These are phyloP conservation scores for Fomes fomentarius DNA, from an alignment of 1,284 basidiomycete species.

Conservation along the genomic window DNA sequence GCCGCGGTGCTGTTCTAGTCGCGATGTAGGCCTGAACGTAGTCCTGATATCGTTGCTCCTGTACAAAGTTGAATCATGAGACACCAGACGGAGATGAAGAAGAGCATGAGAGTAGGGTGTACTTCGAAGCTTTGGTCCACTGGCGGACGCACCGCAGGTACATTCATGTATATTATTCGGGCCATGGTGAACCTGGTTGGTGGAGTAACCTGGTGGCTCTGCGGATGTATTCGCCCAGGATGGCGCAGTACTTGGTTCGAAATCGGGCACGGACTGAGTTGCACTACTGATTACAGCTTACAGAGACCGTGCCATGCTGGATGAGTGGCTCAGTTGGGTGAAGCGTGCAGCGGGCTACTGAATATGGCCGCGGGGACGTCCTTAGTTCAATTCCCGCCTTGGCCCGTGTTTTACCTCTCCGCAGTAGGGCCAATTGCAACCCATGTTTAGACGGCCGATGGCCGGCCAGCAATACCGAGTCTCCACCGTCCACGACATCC, in stretches of 20 bases:
- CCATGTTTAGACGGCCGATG: background rate
- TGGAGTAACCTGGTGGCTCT: too few species aligned
- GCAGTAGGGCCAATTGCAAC: background rate
- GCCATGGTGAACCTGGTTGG: constrained; percentile 7
- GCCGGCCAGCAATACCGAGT: background rate
- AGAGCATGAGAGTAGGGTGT: constrained; percentile 6
- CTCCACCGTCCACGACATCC: background rate
- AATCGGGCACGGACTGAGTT: too few species aligned
- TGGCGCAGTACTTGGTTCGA: too few species aligned
- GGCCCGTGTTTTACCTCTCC: constrained; percentile 7
- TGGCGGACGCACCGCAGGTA: constrained; percentile 21
- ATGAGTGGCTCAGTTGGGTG: constrained; percentile 22
- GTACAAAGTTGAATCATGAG: constrained; percentile 15
- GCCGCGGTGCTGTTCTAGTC: constrained; percentile 47
- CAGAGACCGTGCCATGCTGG: too few species aligned
- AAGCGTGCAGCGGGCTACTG: constrained; percentile 23
- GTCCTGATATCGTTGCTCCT: constrained; percentile 53
- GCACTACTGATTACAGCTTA: too few species aligned
- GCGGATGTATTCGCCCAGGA: too few species aligned
- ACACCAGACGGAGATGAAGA: constrained; percentile 2
- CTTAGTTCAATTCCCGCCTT: constrained; percentile 21
- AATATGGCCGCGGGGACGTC: constrained; percentile 18
- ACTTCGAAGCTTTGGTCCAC: constrained; percentile 36
- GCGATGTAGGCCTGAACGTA: constrained; percentile 47
- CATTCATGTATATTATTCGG: constrained; percentile 26